Percentiles rank a stretch among this genome's conserved stretches.
These are phyloP conservation scores for Penicillium brevicompactum DNA, from an alignment of 2,329 filamentous ascomycete species.

Conservation along the genomic window DNA sequence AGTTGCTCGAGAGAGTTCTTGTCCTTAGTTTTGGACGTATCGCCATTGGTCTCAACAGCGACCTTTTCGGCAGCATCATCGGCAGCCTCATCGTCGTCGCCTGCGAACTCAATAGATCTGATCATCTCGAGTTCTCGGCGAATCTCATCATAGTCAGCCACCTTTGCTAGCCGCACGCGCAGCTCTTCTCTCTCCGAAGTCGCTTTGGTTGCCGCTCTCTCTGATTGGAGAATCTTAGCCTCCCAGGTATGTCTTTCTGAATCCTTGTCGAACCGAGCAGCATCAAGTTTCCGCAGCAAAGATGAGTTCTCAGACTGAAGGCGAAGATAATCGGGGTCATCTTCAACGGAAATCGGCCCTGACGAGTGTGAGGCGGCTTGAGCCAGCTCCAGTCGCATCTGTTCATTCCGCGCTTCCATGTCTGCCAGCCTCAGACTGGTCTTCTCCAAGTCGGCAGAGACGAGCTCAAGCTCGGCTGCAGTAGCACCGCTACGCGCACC, in stretches of 20 bases:
- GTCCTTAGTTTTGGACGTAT: conserved; percentile 61
- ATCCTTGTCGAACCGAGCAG: conserved; percentile 79
- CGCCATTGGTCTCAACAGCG: conserved; percentile 47
- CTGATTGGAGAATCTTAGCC: conserved; percentile 72
- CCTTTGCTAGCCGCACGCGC: conserved; percentile 80
- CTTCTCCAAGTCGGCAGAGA: conserved; percentile 86
- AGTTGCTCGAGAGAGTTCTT: conserved; percentile 84
- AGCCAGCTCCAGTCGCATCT: conserved; percentile 84
- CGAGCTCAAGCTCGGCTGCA: conserved; percentile 89
- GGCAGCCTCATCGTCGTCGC: conserved; percentile 68
- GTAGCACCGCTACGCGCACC: conserved; percentile 68
- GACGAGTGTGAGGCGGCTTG: conserved; percentile 75
- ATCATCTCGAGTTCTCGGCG: conserved; percentile 95
- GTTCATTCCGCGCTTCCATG: conserved; percentile 91
- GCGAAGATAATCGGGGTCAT: conserved; percentile 85
- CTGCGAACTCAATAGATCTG: conserved; percentile 96
- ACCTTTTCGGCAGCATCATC: conserved; percentile 42
- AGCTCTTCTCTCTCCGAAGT: conserved; percentile 80
- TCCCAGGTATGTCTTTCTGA: conserved; percentile 76
- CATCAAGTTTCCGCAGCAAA: conserved; percentile 83
- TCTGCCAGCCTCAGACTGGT: conserved; percentile 85
- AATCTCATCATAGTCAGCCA: conserved; percentile 92
- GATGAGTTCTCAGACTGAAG: conserved; percentile 92
- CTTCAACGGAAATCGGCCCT: conserved; percentile 68
- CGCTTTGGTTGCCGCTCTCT: conserved; percentile 74